Evolutionary conservation across 257 asterid genomes (phyloP), one percentile per base, ranked within the genome.

Genomic region (Cordia subcordata): DNA sequence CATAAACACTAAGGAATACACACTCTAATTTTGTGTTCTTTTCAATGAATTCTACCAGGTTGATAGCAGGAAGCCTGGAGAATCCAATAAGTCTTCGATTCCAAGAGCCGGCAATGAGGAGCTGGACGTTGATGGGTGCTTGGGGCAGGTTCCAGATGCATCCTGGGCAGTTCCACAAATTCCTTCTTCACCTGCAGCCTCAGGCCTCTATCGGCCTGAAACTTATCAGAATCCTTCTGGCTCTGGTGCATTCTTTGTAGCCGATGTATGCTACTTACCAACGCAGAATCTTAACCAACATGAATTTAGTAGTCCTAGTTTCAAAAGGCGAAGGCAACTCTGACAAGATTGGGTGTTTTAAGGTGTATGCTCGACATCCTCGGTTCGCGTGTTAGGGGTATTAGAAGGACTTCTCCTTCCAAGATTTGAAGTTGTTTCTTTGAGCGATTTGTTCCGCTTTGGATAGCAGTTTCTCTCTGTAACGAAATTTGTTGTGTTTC

Each of bases 131-230:
- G 94, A 86, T 20, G 94, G 83, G 45, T 66, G 67, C 61, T 69
- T 77, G 71, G 94, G 91, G 39, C 85, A 76, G 62, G 82, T 67
- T 16, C 83, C 93, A 0, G 88, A 86, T 9, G 14, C 88, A 20
- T 77, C 69, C 19, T 82, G 94, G 85, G 77, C 96, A 10, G 96
- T 84, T 58, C 98, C 96, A 8, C 80, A 86, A 69, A 72, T 93
- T 45, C 84, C 81, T 13, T 86, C 95, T 47, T 94, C 97, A 0
- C 96, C 96, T n/a, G 88, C 97, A 16, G 83, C 96, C 64, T 88
- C 97, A 0, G 97, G 97, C 17, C 79, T 88, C 49, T 44, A 63
- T 64, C 88, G 99, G 88, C 80, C 86, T 13, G 78, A 74, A 60
- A 68, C 50, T 37, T 27, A 27, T 27, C 35, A 6, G 35, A 47